Evolutionary conservation across 306 rosid genomes (phyloP).

Genomic region (Vigna reflexopilosa): DNA sequence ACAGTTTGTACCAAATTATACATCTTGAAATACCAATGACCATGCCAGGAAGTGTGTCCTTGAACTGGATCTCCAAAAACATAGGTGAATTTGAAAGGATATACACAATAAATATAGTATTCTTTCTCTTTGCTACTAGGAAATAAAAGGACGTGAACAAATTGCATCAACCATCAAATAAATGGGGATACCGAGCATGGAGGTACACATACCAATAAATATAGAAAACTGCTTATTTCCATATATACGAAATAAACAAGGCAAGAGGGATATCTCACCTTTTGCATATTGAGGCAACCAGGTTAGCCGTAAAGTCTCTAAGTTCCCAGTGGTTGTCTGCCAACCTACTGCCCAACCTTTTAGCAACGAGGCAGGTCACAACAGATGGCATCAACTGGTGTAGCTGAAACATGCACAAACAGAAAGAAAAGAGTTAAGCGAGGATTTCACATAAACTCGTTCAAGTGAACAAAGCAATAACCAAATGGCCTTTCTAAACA

Average conservation of each 20-base stretch:
- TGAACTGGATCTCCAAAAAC: conserved; percentile 13
- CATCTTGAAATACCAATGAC: conserved; percentile 16
- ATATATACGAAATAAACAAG: conserved; percentile 31
- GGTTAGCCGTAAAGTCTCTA: conserved; percentile 81
- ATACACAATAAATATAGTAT: not conserved
- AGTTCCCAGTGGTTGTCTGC: conserved; percentile 89
- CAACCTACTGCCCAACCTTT: conserved; percentile 80
- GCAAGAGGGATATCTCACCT: conserved; percentile 58
- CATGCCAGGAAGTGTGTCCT: conserved; percentile 10
- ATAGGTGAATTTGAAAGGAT: conserved; percentile 26
- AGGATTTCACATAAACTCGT: conserved; percentile 20
- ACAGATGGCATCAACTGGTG: conserved; percentile 97
- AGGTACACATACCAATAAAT: not conserved
- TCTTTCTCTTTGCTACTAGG: not conserved
- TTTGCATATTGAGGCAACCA: conserved; percentile 86
- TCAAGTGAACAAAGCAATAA: not conserved
- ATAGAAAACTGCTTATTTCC: conserved; percentile 22
- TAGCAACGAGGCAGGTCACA: conserved; percentile 89
- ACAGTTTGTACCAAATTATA: conserved; percentile 20
- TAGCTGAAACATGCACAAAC: conserved; percentile 56
- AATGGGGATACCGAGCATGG: not conserved
- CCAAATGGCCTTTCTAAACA: not conserved
- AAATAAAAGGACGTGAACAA: conserved; percentile 25
- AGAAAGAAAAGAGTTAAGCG: conserved; percentile 18
- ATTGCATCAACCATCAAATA: conserved; percentile 17